Evolutionary conservation across 352 stramenopile species (phyloP).

Genomic region (Peronospora farinosa): DNA sequence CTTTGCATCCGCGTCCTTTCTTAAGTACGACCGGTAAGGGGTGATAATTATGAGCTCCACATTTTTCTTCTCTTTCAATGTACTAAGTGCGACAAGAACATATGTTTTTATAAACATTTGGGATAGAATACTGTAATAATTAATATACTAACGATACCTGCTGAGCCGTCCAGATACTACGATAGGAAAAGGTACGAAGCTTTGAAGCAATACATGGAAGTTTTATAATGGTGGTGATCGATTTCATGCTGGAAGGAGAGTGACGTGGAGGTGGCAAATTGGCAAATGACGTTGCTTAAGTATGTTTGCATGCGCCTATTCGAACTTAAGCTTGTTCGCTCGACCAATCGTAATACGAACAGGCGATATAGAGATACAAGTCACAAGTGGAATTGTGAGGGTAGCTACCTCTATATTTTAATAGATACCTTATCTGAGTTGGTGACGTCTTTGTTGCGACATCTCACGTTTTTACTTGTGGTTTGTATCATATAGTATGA

Average conservation of each 20-base stretch:
- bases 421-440: background rate
- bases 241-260: conserved; percentile 8
- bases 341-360: background rate
- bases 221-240: conserved; percentile 10
- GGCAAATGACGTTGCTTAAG: conserved; percentile 17
- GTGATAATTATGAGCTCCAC: conserved; percentile 98
- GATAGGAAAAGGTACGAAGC: conserved; percentile 15
- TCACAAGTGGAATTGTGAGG: too few relatives aligned
- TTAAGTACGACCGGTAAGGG: conserved; percentile 95
- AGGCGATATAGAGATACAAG: too few relatives aligned
- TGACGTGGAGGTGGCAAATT: conserved; percentile 9
- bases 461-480: too few relatives aligned
- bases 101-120: too few relatives aligned
- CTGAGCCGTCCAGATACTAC: conserved; percentile 38
- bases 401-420: background rate
- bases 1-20: conserved; percentile 88
- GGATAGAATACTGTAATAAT: background rate
- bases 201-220: conserved; percentile 14
- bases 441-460: background rate
- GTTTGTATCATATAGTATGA: too few relatives aligned
- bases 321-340: too few relatives aligned
- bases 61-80: conserved; percentile 87
- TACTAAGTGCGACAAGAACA: conserved; percentile 28
- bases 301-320: background rate
- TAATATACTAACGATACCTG: conserved; percentile 17